phyloP scores from a whole-genome alignment of 1,284 basidiomycete species.

The Pseudozyma tsukubaensis region DNA sequence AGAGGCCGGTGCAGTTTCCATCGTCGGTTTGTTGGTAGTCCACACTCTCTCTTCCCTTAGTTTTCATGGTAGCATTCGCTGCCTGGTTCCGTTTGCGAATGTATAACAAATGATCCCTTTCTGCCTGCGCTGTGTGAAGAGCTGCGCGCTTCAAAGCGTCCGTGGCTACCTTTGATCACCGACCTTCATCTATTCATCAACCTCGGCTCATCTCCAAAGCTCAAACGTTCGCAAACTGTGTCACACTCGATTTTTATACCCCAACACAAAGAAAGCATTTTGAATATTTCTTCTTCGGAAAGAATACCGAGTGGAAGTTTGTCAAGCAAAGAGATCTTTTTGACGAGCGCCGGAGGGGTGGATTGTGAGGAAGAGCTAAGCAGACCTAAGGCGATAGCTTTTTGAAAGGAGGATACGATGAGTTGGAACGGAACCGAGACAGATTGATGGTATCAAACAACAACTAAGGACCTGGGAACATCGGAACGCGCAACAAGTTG shows the following conservation, averaged over 20 bases:
- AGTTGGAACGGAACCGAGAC: background rate
- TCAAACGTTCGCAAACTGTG: no score
- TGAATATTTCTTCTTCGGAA: no score
- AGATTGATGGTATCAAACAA: constrained; percentile 6
- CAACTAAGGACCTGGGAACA: constrained; percentile 5
- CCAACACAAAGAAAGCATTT: no score
- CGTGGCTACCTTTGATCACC: no score
- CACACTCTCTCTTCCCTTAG: background rate
- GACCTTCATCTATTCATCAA: no score
- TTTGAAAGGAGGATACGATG: background rate
- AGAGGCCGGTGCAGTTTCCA: background rate
- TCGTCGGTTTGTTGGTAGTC: no score
- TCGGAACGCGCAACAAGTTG: background rate
- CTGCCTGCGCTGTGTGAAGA: background rate
- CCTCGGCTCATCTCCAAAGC: no score
- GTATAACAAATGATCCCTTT: background rate
- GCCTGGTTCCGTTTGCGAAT: background rate
- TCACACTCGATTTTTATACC: no score
- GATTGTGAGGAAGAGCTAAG: background rate
- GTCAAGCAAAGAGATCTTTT: no score
- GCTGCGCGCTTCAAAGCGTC: no score
- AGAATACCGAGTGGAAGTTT: no score
- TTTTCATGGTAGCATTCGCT: background rate
- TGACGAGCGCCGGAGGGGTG: no score
- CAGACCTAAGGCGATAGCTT: background rate